Conservation (phyloP, 345 rosid species). For the sweet orange (Citrus sinensis) region DVS_A1.0 CM039164.1:2699501-2700000, state of each 20-base stretch:
- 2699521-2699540: constrained; percentile 68
- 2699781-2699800: constrained; percentile 78
- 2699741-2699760: constrained; percentile 77
- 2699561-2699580: constrained; percentile 72
- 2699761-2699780: constrained; percentile 71
- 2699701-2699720: constrained; percentile 67
- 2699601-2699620: constrained; percentile 84
- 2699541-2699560: constrained; percentile 70
- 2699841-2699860: constrained; percentile 77
- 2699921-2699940: constrained; percentile 72
- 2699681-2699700: constrained; percentile 74
- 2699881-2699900: constrained; percentile 73
- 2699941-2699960: constrained; percentile 66
- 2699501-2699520: constrained; percentile 66
- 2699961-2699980: constrained; percentile 56
- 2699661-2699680: constrained; percentile 78
- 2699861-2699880: constrained; percentile 71
- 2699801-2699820: constrained; percentile 74
- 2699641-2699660: constrained; percentile 69
- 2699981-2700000: constrained; percentile 72
- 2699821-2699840: constrained; percentile 72
- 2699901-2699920: constrained; percentile 81
- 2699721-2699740: constrained; percentile 83
- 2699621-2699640: constrained; percentile 66
- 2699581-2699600: constrained; percentile 69